Evolutionary conservation across 352 stramenopile species (phyloP).

Genomic region (Thalassiosira delicatula): DNA sequence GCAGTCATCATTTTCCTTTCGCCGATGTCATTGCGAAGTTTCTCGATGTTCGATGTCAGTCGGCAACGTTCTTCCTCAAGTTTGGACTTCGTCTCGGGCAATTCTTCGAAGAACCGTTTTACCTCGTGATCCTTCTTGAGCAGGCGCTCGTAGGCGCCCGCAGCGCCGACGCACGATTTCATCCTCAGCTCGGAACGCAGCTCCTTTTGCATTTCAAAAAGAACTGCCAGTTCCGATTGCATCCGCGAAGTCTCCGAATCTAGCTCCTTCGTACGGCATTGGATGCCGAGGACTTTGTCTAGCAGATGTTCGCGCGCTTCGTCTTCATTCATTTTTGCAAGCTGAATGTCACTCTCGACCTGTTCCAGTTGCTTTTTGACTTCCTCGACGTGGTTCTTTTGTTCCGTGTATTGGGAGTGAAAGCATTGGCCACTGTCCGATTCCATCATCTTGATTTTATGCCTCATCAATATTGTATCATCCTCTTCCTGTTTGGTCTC

Average conservation of each 20-base stretch:
- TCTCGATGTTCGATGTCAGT: conserved; percentile 21
- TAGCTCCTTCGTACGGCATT: conserved; percentile 20
- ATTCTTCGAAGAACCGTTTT: conserved; percentile 26
- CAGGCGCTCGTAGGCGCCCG: conserved; percentile 11
- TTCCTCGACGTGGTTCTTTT: conserved; percentile 27
- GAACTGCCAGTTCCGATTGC: conserved; percentile 35
- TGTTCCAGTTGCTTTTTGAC: conserved; percentile 28
- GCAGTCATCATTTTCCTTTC: conserved; percentile 18
- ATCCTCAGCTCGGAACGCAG: conserved; percentile 32
- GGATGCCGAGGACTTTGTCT: conserved; percentile 22
- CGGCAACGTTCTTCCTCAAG: conserved; percentile 23
- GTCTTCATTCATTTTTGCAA: conserved; percentile 34
- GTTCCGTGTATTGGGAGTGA: conserved; percentile 7
- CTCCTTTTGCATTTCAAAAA: conserved; percentile 25
- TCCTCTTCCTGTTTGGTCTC: conserved; percentile 36
- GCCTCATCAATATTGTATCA: conserved; percentile 22
- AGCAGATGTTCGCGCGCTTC: conserved; percentile 43
- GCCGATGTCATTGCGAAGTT: conserved; percentile 34
- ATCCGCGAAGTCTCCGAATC: conserved; percentile 21
- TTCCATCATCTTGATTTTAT: conserved; percentile 41
- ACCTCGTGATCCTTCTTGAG: conserved; percentile 20
- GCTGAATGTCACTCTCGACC: conserved; percentile 37
- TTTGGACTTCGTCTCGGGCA: conserved; percentile 20
- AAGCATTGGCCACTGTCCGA: background rate
- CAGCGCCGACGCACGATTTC: conserved; percentile 14